Evolutionary conservation across 2,329 filamentous ascomycete species (phyloP), one percentile per base, ranked within the genome.

Genomic region (Cladophialophora psammophila): DNA sequence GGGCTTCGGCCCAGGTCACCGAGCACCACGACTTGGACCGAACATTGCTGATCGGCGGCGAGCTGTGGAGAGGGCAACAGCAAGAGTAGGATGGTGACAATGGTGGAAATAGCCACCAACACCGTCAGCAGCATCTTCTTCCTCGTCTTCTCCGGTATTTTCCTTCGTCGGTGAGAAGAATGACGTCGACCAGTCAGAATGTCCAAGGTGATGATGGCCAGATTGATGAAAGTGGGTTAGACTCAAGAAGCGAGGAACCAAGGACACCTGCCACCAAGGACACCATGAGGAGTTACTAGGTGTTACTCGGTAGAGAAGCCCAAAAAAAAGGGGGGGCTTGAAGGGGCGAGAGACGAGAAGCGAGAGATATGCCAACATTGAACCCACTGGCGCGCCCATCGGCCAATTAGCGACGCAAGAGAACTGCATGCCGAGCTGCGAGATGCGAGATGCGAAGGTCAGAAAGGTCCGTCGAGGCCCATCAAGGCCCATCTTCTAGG

Each of bases 1-100:
- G 95, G 95, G 77, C 94, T 98, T 54, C 94, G 88, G 45, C 95
- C 95, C 77, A 99, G 94, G 76, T 99, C 95, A 53, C 95, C 95
- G 34, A 99, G 86, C 18, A 99, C 95, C 15, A 99, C 85, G 60
- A 99, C 88, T 78, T 97, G 93, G 52, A 94, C 86, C 0, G 84
- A 85, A 40, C 82, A 79, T 65, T 84, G 42, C 18, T 80, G 42
- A 74, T 72, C 64, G 72, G 34, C 35, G 26, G 42, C 53, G 60
- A 64, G 45, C 64, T 66, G 34, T 71, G 82, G 80, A 26, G 82
- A 81, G 1, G 87, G 87, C 13, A 87, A 76, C 7, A 83, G 80
- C 60, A 87, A 68, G 32, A 88, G 80, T 42, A 86, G 74, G 48
- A 85, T 68, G 7, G 83, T 84, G 70, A 87, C 72, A 10, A 80